Evolutionary conservation across 2,329 filamentous ascomycete genomes (phyloP).

Genomic region (Stagonosporopsis rhizophila): DNA sequence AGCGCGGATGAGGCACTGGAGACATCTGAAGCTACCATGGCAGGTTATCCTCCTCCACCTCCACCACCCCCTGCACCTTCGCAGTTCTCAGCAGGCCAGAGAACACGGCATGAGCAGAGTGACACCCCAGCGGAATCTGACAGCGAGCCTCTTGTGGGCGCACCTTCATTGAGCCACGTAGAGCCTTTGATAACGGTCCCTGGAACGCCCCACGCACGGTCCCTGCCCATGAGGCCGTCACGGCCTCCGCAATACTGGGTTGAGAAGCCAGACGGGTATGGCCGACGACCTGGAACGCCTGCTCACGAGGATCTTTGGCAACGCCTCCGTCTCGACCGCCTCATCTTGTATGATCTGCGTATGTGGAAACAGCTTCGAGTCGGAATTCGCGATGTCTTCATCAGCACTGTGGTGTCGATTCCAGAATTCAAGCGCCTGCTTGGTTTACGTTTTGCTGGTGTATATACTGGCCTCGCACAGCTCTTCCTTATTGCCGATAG

Average conservation of each 20-base stretch:
- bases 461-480: conserved; percentile 93
- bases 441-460: conserved; percentile 88
- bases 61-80: conserved; percentile 52
- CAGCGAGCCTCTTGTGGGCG: conserved; percentile 65
- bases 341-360: conserved; percentile 91
- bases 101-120: conserved; percentile 59
- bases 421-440: conserved; percentile 95
- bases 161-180: conserved; percentile 68
- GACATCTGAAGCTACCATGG: conserved; percentile 77
- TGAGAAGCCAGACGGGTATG: conserved; percentile 76
- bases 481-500: conserved; percentile 94
- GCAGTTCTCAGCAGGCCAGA: conserved; percentile 6
- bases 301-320: conserved; percentile 87
- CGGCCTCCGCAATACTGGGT: conserved; percentile 84
- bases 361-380: conserved; percentile 97
- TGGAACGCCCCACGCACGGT: conserved; percentile 70
- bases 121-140: conserved; percentile 76
- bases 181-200: conserved; percentile 77
- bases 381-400: conserved; percentile 90
- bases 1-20: conserved; percentile 72
- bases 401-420: conserved; percentile 93
- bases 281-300: conserved; percentile 66
- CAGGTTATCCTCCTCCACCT: conserved; percentile 74
- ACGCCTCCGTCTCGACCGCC: conserved; percentile 88
- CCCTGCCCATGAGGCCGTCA: conserved; percentile 58